Evolutionary conservation across 75 land plant species (phyloP).

Genomic region (Pinus albicaulis): DNA sequence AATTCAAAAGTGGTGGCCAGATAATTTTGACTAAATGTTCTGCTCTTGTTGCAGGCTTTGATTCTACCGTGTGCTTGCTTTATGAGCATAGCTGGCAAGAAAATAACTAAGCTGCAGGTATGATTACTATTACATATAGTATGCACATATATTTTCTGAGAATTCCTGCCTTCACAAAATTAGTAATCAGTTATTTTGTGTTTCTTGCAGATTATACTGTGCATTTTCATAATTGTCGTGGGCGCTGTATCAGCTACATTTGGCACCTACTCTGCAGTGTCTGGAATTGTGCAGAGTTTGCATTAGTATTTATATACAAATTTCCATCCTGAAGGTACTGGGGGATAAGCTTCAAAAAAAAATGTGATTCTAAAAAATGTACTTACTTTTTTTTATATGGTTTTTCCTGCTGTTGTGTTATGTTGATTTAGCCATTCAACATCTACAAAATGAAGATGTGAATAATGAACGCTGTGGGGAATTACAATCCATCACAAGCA

Average conservation of each 20-base stretch:
- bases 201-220: conserved; percentile 30
- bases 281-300: conserved; percentile 56
- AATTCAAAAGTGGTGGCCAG: no score
- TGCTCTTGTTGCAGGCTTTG: conserved; percentile 49
- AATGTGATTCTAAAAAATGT: no score
- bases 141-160: no score
- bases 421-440: no score
- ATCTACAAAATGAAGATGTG: no score
- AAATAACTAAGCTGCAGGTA: conserved; percentile 62
- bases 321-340: no score
- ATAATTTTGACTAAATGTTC: not conserved
- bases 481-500: no score
- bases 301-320: no score
- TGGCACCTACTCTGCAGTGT: conserved; percentile 70
- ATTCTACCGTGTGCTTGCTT: conserved; percentile 92
- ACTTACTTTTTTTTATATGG: no score
- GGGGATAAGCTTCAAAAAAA: no score
- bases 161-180: not conserved
- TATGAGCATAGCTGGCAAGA: conserved; percentile 63
- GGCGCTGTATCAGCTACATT: conserved; percentile 44
- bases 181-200: not conserved
- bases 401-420: no score
- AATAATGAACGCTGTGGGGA: no score
- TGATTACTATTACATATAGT: not conserved
- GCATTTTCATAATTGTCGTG: conserved; percentile 44